Conservation (phyloP, 306 rosid species). For the Begonia masoniana region DNA sequence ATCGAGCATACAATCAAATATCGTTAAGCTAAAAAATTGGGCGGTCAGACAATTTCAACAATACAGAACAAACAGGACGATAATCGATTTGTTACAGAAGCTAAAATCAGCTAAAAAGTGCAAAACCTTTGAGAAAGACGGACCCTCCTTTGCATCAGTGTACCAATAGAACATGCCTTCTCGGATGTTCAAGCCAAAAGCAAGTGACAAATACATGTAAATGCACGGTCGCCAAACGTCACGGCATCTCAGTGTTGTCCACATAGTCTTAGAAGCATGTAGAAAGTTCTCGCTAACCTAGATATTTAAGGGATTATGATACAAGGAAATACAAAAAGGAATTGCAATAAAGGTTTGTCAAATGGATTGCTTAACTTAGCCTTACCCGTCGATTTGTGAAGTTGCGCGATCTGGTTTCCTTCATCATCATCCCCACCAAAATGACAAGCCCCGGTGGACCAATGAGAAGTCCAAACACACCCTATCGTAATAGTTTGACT, state of each 20-base stretch:
- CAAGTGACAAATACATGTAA: slow-evolving; percentile 66
- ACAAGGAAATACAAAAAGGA: background rate
- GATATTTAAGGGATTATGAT: background rate
- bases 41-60: too few relatives aligned
- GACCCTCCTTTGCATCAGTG: slow-evolving; percentile 64
- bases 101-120: too few relatives aligned
- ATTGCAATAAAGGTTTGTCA: background rate
- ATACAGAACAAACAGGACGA: too few relatives aligned
- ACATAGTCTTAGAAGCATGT: slow-evolving; percentile 55
- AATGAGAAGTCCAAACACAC: slow-evolving; percentile 62
- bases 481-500: slow-evolving; percentile 22
- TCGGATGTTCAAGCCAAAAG: slow-evolving; percentile 59
- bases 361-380: background rate
- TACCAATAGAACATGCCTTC: slow-evolving; percentile 95
- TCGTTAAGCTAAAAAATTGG: background rate
- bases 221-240: slow-evolving; percentile 73
- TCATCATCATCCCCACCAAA: slow-evolving; percentile 41
- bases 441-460: slow-evolving; percentile 57
- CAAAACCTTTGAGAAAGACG: slow-evolving; percentile 60
- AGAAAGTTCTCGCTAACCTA: slow-evolving; percentile 56
- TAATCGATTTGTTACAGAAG: too few relatives aligned
- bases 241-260: slow-evolving; percentile 55
- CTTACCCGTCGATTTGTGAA: slow-evolving; percentile 49
- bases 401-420: slow-evolving; percentile 39
- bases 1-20: background rate